Evolutionary conservation across 768 basidiomycete genomes (phyloP).

Genomic region (Inosperma sp.): DNA sequence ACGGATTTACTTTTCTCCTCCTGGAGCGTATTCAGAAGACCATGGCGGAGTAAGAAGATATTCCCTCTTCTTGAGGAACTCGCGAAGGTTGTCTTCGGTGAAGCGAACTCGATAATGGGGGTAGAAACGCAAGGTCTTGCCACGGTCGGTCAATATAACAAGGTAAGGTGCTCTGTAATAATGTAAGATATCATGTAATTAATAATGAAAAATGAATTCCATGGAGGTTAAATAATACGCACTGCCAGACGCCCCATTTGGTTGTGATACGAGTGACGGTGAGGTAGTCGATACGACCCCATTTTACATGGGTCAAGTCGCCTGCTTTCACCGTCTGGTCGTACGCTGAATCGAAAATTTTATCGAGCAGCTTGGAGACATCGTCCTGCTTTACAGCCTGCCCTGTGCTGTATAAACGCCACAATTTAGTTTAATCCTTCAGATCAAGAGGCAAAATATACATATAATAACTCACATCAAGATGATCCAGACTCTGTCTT

Average conservation of each 20-base stretch:
- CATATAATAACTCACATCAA: conserved; percentile 69
- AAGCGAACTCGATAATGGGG: conserved; percentile 58
- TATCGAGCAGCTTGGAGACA: conserved; percentile 65
- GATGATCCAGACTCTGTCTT: conserved; percentile 70
- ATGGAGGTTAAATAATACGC: conserved; percentile 26
- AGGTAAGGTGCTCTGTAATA: conserved; percentile 65
- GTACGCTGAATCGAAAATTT: conserved; percentile 69
- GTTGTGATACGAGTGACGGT: conserved; percentile 80
- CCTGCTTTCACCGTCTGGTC: conserved; percentile 55
- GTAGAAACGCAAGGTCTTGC: conserved; percentile 79
- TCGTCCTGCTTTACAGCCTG: conserved; percentile 57
- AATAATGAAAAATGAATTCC: neutral
- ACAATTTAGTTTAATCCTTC: conserved; percentile 1
- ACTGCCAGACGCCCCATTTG: conserved; percentile 86
- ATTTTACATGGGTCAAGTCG: conserved; percentile 69
- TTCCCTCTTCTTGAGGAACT: conserved; percentile 59
- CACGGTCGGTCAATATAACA: conserved; percentile 66
- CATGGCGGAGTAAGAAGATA: conserved; percentile 67
- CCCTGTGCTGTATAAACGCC: conserved; percentile 41
- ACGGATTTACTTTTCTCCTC: conserved; percentile 58
- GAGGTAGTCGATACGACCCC: conserved; percentile 85
- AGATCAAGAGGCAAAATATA: neutral
- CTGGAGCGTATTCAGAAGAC: conserved; percentile 66
- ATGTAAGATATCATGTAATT: neutral
- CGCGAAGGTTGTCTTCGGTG: conserved; percentile 53